Evolutionary conservation across 2,329 filamentous ascomycete species (phyloP).

Genomic region (Nemania diffusa): DNA sequence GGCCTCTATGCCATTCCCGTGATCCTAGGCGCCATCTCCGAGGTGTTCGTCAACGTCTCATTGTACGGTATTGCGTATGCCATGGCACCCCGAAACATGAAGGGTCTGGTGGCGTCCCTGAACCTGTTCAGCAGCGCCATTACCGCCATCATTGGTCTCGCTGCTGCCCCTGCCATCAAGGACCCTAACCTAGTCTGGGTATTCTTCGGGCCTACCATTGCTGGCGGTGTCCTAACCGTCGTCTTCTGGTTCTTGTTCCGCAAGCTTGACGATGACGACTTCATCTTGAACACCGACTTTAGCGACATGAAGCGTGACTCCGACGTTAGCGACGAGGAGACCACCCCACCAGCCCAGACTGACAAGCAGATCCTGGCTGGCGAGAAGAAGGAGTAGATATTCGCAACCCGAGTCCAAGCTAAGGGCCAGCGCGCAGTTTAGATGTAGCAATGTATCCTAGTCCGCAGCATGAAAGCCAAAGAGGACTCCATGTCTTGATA

Average conservation of each 20-base stretch:
- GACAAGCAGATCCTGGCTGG: slow-evolving; percentile 69
- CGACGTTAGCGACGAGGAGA: slow-evolving; percentile 45
- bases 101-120: slow-evolving; percentile 76
- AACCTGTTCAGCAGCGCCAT: slow-evolving; percentile 78
- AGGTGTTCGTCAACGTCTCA: slow-evolving; percentile 66
- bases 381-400: slow-evolving; percentile 34
- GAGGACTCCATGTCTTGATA: not conserved
- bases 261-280: slow-evolving; percentile 47
- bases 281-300: slow-evolving; percentile 46
- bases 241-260: slow-evolving; percentile 47
- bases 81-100: slow-evolving; percentile 83
- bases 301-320: slow-evolving; percentile 46
- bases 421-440: not conserved
- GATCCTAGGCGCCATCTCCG: slow-evolving; percentile 62
- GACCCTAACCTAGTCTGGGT: slow-evolving; percentile 61
- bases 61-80: slow-evolving; percentile 81
- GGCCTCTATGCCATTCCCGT: slow-evolving; percentile 55
- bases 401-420: not conserved
- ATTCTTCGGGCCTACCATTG: slow-evolving; percentile 47
- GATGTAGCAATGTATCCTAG: not conserved
- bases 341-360: slow-evolving; percentile 44
- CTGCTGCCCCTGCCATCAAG: slow-evolving; percentile 55
- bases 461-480: not conserved
- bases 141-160: slow-evolving; percentile 72
- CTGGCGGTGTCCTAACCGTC: slow-evolving; percentile 42